Evolutionary conservation across 805 yeast species (phyloP), one percentile per base, ranked within the genome.

Genomic region (Metschnikowia dekortorum): DNA sequence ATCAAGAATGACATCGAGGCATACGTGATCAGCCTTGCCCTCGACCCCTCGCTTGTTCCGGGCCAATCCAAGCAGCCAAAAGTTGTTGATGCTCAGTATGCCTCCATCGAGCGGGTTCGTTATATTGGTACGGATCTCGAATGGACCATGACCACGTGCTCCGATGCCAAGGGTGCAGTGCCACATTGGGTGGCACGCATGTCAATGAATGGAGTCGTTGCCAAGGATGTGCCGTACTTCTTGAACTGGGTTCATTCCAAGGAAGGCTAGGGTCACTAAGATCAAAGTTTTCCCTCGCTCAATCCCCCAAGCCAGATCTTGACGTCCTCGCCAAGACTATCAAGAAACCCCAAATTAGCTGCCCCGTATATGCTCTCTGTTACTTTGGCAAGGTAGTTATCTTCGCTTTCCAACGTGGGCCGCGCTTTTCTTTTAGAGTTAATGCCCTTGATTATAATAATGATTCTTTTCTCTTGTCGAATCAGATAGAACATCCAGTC

Each of bases 401-500:
- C 43, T 44, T 57, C 52, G 41, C 55, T 40, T 31, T 53, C 51
- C 3, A 51, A 22, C 31, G 47, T 37, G 6, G 47, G 47, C 13
- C 48, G 48, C 6, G 52, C 34, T 39, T 57, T 61, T 32, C 46
- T 37, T 37, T 60, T 62, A 33, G 61, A 61, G 43, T 65, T 69
- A 47, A 58, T 63, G 51, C 70, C 70, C 51, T 68, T 68, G 6
- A 73, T 67, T 18, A 72, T 60, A 14, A 70, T 62, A 39, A 73
- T 67, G 48, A 59, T 62, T 48, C 65, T 67, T 4, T 57, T 57
- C 29, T 63, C 60, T 48, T 64, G 59, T 38, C 62, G 62, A 40
- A 71, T 57, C 50, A 66, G 68, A 56, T 73, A 73, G 52, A 73
- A 67, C 67, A 73, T 67, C 77, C 77, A 73, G 58, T 71, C 75